Evolutionary conservation across 1,139 yeast species (phyloP).

Genomic region (Hemisphaericaspora xylanilytica): DNA sequence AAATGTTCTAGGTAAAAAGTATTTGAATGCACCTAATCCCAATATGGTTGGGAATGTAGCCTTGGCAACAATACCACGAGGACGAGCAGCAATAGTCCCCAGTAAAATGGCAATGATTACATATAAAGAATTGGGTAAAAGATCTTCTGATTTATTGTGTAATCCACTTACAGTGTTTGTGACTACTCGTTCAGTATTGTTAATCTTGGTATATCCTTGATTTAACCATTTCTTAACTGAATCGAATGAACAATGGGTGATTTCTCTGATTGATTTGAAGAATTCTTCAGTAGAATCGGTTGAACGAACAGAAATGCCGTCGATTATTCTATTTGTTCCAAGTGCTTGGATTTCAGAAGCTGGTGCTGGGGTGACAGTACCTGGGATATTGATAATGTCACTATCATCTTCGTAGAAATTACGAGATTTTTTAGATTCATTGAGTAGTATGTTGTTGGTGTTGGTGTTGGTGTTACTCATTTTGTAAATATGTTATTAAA

Average conservation of each 20-base stretch:
- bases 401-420: constrained; percentile 62
- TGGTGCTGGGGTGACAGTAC: constrained; percentile 51
- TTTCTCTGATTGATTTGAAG: constrained; percentile 48
- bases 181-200: constrained; percentile 63
- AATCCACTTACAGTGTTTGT: constrained; percentile 66
- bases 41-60: constrained; percentile 60
- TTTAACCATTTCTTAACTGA: constrained; percentile 24
- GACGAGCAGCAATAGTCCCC: constrained; percentile 79
- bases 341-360: constrained; percentile 41
- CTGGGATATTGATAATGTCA: constrained; percentile 51
- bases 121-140: constrained; percentile 75
- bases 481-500: too few relatives aligned
- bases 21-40: constrained; percentile 68
- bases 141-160: constrained; percentile 69
- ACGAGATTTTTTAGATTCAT: constrained; percentile 33
- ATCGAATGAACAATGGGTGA: constrained; percentile 17
- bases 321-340: constrained; percentile 48
- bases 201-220: constrained; percentile 47
- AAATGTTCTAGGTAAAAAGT: constrained; percentile 78
- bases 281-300: constrained; percentile 47
- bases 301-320: constrained; percentile 59
- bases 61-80: constrained; percentile 59
- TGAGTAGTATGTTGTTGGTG: constrained; percentile 13
- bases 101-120: constrained; percentile 72
- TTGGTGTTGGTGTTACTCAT: constrained; percentile 1